phyloP scores from a whole-genome alignment of 768 basidiomycete genomes.

The Psilocybe subaeruginosa region DNA sequence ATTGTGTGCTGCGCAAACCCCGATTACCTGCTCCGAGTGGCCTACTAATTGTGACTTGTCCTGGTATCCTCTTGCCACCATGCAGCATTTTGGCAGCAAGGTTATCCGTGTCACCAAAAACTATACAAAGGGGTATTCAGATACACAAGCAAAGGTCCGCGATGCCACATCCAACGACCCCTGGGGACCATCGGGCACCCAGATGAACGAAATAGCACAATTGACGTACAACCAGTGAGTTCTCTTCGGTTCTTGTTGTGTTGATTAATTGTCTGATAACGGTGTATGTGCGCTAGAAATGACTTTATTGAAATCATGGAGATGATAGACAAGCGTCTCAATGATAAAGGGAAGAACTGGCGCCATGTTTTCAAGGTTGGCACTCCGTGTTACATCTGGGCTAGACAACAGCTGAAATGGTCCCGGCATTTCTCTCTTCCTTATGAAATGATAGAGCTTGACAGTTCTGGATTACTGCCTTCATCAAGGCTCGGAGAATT shows the following conservation, averaged over 20 bases:
- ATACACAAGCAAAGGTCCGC: constrained; percentile 92
- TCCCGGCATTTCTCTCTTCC: neutral
- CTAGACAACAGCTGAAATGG: neutral
- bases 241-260: constrained; percentile 1
- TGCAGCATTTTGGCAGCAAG: constrained; percentile 85
- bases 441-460: constrained; percentile 57
- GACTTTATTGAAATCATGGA: constrained; percentile 99
- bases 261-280: neutral
- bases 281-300: constrained; percentile 46
- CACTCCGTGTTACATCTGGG: neutral
- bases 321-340: constrained; percentile 97
- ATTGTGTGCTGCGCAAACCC: neutral
- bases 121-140: constrained; percentile 95
- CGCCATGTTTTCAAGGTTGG: constrained; percentile 96
- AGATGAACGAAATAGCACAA: constrained; percentile 99
- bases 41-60: neutral
- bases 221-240: constrained; percentile 95
- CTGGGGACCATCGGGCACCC: constrained; percentile 96
- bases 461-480: constrained; percentile 95
- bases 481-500: constrained; percentile 97
- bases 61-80: constrained; percentile 24
- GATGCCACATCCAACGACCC: constrained; percentile 98
- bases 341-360: constrained; percentile 99
- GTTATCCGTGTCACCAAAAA: constrained; percentile 91
- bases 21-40: neutral